phyloP scores from a whole-genome alignment of 139 green algal species.

The Astrephomene gubernaculifera region DNA sequence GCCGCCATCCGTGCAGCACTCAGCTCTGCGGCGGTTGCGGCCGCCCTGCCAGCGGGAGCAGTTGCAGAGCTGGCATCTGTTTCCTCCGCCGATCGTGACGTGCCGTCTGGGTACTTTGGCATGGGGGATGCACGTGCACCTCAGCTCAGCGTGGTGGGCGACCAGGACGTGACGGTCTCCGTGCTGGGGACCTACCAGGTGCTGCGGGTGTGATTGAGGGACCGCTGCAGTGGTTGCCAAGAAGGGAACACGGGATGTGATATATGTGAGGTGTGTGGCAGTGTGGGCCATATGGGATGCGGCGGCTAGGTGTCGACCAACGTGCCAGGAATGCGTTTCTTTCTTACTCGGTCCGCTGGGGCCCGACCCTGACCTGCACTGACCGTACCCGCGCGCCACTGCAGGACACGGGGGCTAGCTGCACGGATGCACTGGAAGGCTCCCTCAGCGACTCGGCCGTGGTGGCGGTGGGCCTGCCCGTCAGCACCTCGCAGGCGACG shows the following conservation, averaged over 20 bases:
- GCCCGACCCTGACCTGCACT: not conserved
- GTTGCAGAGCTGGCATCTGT: not conserved
- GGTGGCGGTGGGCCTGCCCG: not conserved
- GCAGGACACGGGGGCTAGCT: slow-evolving; percentile 18
- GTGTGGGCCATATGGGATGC: not conserved
- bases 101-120: not conserved
- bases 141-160: not conserved
- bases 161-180: not conserved
- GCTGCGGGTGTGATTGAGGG: too few relatives aligned
- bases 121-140: not conserved
- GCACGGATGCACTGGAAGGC: not conserved
- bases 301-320: not conserved
- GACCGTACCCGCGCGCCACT: too few relatives aligned
- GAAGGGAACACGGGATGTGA: too few relatives aligned
- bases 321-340: not conserved
- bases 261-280: too few relatives aligned
- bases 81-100: not conserved
- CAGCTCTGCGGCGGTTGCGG: not conserved
- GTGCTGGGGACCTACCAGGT: slow-evolving; percentile 8
- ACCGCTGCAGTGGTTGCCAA: too few relatives aligned
- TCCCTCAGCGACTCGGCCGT: not conserved
- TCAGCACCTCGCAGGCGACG: not conserved
- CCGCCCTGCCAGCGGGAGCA: not conserved
- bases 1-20: not conserved
- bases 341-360: not conserved